phyloP scores from a whole-genome alignment of 1,284 basidiomycete genomes.

The Kalmanozyma brasiliensis region DNA sequence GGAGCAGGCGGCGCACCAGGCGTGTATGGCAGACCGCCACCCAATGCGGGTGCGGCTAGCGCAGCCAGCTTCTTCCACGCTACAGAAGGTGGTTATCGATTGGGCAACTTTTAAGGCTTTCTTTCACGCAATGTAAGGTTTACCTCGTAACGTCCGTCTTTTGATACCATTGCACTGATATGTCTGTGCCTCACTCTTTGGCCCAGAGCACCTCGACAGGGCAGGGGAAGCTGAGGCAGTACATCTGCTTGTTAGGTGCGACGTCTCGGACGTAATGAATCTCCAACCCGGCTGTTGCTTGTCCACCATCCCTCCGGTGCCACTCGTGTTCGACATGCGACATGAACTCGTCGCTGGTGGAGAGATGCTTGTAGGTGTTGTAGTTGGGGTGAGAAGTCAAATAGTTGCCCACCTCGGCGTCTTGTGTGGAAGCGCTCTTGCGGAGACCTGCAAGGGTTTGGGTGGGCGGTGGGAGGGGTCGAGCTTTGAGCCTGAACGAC shows the following conservation, averaged over 20 bases:
- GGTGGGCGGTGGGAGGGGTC: constrained; percentile 28
- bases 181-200: too few relatives aligned
- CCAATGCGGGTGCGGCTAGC: constrained; percentile 12
- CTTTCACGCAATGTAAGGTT: too few relatives aligned
- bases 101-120: constrained; percentile 19
- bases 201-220: constrained; percentile 70
- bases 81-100: constrained; percentile 29
- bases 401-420: constrained; percentile 11
- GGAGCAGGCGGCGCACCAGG: constrained; percentile 1
- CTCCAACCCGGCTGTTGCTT: constrained; percentile 52
- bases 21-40: not conserved
- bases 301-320: constrained; percentile 1
- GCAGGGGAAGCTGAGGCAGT: constrained; percentile 91
- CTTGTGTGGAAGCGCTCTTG: constrained; percentile 6
- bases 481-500: constrained; percentile 2
- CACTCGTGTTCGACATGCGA: constrained; percentile 1
- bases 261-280: constrained; percentile 89
- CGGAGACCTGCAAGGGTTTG: constrained; percentile 34
- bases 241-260: constrained; percentile 98
- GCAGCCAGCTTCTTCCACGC: constrained; percentile 21
- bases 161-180: too few relatives aligned
- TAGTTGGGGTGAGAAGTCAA: constrained; percentile 28
- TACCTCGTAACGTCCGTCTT: too few relatives aligned
- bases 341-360: constrained; percentile 6
- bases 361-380: constrained; percentile 3